Conservation (phyloP, 192 early-diverging fungal species). For the Chytriomyces sp. region DNA sequence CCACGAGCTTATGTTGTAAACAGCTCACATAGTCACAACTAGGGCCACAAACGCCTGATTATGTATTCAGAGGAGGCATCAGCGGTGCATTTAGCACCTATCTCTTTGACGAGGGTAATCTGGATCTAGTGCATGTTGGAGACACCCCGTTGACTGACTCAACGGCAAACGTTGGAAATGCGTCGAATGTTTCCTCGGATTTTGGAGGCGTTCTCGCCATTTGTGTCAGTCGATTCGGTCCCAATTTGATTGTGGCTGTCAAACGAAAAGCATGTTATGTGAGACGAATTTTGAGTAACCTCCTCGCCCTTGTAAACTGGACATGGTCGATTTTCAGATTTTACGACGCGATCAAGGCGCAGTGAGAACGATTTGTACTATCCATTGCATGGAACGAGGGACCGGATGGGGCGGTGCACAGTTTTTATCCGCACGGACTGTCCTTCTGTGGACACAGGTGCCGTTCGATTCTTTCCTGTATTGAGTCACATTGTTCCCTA, state of each 20-base stretch:
- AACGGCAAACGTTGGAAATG: neutral
- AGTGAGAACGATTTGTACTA: conserved; percentile 18
- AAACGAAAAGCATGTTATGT: conserved; percentile 9
- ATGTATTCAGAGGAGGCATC: conserved; percentile 13
- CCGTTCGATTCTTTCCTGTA: conserved; percentile 3
- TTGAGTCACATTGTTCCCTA: too few species aligned
- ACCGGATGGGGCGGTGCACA: conserved; percentile 33
- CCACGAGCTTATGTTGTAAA: neutral
- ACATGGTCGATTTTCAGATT: conserved; percentile 3
- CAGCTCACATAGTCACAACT: neutral
- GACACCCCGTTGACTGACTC: neutral
- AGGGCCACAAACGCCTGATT: conserved; percentile 6
- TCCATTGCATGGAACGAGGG: conserved; percentile 14
- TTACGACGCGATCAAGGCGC: neutral
- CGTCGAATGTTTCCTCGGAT: neutral
- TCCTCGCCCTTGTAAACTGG: too few species aligned
- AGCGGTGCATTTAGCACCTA: neutral
- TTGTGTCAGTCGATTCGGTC: neutral
- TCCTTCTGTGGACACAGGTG: conserved; percentile 45
- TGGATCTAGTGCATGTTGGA: neutral
- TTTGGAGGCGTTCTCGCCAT: neutral
- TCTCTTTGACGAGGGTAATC: conserved; percentile 8
- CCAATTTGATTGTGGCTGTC: conserved; percentile 14
- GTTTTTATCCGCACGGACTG: conserved; percentile 35
- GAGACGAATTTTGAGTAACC: too few species aligned